Conservation (phyloP, 2,329 filamentous ascomycete species). For the Neoscytalidium dimidiatum region DNA sequence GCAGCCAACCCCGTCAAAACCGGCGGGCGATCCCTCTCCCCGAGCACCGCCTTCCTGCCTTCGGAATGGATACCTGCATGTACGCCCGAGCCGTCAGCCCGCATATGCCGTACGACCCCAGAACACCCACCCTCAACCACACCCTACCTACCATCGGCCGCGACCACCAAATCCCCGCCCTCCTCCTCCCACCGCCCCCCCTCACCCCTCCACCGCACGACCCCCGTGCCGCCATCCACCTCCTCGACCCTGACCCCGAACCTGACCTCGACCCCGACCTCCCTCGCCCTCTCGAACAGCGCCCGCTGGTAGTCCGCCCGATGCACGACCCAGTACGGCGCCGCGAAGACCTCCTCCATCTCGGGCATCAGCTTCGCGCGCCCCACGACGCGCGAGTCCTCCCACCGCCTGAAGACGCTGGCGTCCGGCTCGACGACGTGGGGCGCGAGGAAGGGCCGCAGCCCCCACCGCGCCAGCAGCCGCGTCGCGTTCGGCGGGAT, state of each 20-base stretch:
- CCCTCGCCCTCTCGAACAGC: constrained; percentile 23
- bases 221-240: constrained; percentile 20
- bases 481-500: constrained; percentile 34
- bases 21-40: constrained; percentile 36
- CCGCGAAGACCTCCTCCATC: constrained; percentile 37
- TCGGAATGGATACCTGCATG: constrained; percentile 24
- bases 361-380: constrained; percentile 56
- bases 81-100: neutral
- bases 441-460: constrained; percentile 29
- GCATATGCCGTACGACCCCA: neutral
- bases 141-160: constrained; percentile 38
- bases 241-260: constrained; percentile 21
- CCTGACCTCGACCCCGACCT: constrained; percentile 24
- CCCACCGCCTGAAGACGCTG: constrained; percentile 54
- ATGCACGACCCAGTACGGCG: constrained; percentile 28
- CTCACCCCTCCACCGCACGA: constrained; percentile 39
- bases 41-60: constrained; percentile 23
- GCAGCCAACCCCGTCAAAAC: constrained; percentile 62
- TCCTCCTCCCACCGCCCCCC: constrained; percentile 36
- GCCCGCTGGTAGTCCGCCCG: constrained; percentile 26
- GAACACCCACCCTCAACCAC: constrained; percentile 50
- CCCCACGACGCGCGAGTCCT: constrained; percentile 48
- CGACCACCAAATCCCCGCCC: constrained; percentile 32
- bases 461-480: constrained; percentile 49
- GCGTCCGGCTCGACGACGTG: constrained; percentile 41